Evolutionary conservation across 805 yeast genomes (phyloP).

Genomic region (Yamadazyma akitaensis): DNA sequence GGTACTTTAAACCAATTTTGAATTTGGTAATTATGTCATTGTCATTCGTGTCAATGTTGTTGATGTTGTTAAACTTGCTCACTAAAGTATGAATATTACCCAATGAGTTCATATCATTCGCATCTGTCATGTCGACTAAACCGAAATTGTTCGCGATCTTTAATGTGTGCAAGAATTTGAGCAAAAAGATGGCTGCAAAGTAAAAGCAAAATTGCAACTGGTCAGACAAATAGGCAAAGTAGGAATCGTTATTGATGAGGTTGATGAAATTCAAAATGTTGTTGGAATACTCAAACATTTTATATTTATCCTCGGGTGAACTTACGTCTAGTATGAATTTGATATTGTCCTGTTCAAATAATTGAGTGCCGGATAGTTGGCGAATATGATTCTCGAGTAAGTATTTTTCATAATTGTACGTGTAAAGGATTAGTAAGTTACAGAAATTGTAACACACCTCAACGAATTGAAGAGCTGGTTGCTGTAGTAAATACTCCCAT

Average conservation of each 20-base stretch:
- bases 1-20: slow-evolving; percentile 20
- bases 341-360: slow-evolving; percentile 22
- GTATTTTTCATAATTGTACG: slow-evolving; percentile 27
- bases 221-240: slow-evolving; percentile 69
- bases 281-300: slow-evolving; percentile 40
- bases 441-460: slow-evolving; percentile 68
- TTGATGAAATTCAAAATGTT: slow-evolving; percentile 41
- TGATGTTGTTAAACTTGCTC: slow-evolving; percentile 27
- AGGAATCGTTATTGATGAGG: slow-evolving; percentile 46
- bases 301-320: slow-evolving; percentile 25
- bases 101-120: slow-evolving; percentile 11
- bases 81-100: slow-evolving; percentile 19
- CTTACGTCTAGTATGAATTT: slow-evolving; percentile 21
- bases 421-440: slow-evolving; percentile 47
- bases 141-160: slow-evolving; percentile 6
- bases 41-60: slow-evolving; percentile 23
- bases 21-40: slow-evolving; percentile 31
- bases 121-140: slow-evolving; percentile 5
- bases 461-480: slow-evolving; percentile 71
- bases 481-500: slow-evolving; percentile 67
- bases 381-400: slow-evolving; percentile 7
- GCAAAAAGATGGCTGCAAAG: slow-evolving; percentile 37
- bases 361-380: slow-evolving; percentile 1
- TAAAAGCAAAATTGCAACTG: slow-evolving; percentile 57
- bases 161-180: slow-evolving; percentile 22